A percentile compares a stretch with the other conserved stretches of the same genome.
These are phyloP conservation scores for Psilocybe subaeruginosa DNA, from an alignment of 768 basidiomycete species.

Conservation along the genomic window DNA sequence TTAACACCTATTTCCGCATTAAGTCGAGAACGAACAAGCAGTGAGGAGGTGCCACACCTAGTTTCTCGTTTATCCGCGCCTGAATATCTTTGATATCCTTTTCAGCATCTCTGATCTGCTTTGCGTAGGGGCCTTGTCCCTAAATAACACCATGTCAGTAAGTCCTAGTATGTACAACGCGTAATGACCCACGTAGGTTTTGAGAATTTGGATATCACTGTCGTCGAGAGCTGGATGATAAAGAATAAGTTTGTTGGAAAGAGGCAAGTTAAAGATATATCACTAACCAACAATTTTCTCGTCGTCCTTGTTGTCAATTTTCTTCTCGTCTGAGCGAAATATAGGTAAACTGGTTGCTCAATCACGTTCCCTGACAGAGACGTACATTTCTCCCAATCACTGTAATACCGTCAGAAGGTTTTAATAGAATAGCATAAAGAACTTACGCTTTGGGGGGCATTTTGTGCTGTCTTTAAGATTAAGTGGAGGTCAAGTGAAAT, in stretches of 20 bases:
- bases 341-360: constrained; percentile 4
- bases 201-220: constrained; percentile 97
- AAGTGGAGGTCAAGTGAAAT: constrained; percentile 22
- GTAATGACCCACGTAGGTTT: constrained; percentile 80
- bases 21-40: constrained; percentile 1
- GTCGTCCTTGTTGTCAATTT: constrained; percentile 82
- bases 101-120: constrained; percentile 86
- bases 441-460: constrained; percentile 98
- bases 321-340: constrained; percentile 72
- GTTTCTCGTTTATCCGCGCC: constrained; percentile 96
- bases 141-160: constrained; percentile 32
- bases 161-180: not conserved
- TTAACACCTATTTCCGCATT: constrained; percentile 71
- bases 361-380: constrained; percentile 7
- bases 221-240: constrained; percentile 81
- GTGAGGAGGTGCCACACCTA: constrained; percentile 51
- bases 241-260: not conserved
- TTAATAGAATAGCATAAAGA: not conserved
- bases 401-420: constrained; percentile 32
- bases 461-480: constrained; percentile 28
- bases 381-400: constrained; percentile 99
- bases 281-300: constrained; percentile 88
- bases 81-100: constrained; percentile 94
- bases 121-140: constrained; percentile 98
- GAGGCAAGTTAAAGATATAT: not conserved